Evolutionary conservation across 2,329 filamentous ascomycete genomes (phyloP).

Genomic region (Endothia cerciana): DNA sequence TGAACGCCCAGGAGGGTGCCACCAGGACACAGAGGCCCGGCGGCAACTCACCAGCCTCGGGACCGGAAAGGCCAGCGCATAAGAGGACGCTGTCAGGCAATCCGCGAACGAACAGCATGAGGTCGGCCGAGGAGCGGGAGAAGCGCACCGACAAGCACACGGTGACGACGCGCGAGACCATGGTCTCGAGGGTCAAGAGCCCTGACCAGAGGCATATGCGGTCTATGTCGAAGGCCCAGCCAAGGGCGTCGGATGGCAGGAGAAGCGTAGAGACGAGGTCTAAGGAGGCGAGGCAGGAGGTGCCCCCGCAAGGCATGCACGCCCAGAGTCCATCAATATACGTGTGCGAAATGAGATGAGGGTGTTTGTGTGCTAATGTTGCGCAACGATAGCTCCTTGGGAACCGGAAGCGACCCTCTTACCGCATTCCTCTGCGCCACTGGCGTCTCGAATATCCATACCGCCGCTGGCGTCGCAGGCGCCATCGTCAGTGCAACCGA

Average conservation of each 20-base stretch:
- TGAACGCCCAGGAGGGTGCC: constrained; percentile 39
- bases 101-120: constrained; percentile 53
- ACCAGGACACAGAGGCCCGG: constrained; percentile 42
- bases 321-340: constrained; percentile 7
- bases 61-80: constrained; percentile 43
- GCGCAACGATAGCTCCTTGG: constrained; percentile 61
- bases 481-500: constrained; percentile 70
- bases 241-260: constrained; percentile 41
- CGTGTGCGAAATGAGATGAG: constrained; percentile 3
- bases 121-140: constrained; percentile 56
- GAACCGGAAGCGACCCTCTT: constrained; percentile 78
- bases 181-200: constrained; percentile 63
- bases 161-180: constrained; percentile 65
- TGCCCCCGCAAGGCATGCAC: constrained; percentile 52
- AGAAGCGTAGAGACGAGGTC: constrained; percentile 50
- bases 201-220: constrained; percentile 51
- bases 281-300: constrained; percentile 52
- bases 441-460: constrained; percentile 62
- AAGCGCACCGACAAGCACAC: constrained; percentile 60
- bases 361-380: constrained; percentile 33
- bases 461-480: constrained; percentile 75
- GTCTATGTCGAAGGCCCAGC: constrained; percentile 41
- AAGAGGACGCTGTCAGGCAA: constrained; percentile 63
- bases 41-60: constrained; percentile 21
- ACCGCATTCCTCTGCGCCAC: constrained; percentile 67